These are phyloP conservation scores for Dioscorea dumetorum DNA, from an alignment of 106 monocot species.

Conservation along the genomic window DNA sequence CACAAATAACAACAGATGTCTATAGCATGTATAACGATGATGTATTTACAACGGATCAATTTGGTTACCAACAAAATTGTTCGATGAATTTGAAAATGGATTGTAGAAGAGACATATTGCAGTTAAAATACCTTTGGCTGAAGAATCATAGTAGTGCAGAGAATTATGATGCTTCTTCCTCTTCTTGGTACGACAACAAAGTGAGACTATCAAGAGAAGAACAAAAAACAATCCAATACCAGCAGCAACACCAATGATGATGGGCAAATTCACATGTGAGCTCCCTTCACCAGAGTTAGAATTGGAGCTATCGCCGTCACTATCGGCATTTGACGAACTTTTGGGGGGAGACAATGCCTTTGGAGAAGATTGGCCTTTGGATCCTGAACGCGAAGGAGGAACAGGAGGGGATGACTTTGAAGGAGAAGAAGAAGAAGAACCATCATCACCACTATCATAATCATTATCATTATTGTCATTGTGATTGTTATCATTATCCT, in stretches of 20 bases:
- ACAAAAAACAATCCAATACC: slow-evolving; percentile 44
- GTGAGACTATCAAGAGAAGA: slow-evolving; percentile 18
- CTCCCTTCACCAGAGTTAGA: not conserved
- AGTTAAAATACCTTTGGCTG: slow-evolving; percentile 30
- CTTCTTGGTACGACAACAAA: slow-evolving; percentile 35
- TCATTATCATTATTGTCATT: too few species aligned
- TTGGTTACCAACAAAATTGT: too few species aligned
- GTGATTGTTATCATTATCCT: too few species aligned
- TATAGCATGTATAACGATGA: too few species aligned
- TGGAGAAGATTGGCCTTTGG: not conserved
- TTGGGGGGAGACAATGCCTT: slow-evolving; percentile 6
- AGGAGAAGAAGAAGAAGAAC: not conserved
- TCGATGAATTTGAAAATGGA: not conserved
- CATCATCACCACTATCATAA: too few species aligned
- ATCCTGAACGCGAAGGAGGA: not conserved
- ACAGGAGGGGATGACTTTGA: not conserved
- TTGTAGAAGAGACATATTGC: not conserved
- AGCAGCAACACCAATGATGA: slow-evolving; percentile 31
- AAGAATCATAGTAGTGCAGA: slow-evolving; percentile 50
- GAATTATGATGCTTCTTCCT: slow-evolving; percentile 34
- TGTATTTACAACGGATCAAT: too few species aligned
- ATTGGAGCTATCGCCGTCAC: not conserved
- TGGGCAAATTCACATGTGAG: slow-evolving; percentile 16
- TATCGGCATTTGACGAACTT: not conserved
- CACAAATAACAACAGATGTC: not conserved